A percentile compares a stretch with the other conserved stretches of the same genome.
Conservation (phyloP, 495 filamentous ascomycete genomes). For the Glonium stellatum region DNA sequence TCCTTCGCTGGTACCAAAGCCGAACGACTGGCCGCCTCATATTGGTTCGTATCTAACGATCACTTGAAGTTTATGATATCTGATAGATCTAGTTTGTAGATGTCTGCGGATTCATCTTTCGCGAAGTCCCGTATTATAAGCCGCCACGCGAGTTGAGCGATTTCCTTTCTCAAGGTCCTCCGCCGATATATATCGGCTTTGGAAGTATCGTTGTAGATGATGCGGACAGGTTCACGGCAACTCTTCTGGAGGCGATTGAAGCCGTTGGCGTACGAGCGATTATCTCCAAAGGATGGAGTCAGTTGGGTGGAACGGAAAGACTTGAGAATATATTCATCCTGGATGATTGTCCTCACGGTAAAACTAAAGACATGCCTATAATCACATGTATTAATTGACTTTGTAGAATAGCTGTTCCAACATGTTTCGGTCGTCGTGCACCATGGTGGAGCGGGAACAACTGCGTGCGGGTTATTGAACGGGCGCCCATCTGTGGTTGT, state of each 20-base stretch:
- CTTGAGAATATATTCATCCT: too few relatives aligned
- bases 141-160: slow-evolving; percentile 54
- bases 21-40: slow-evolving; percentile 54
- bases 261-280: slow-evolving; percentile 85
- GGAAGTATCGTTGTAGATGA: slow-evolving; percentile 91
- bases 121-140: too few relatives aligned
- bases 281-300: slow-evolving; percentile 77
- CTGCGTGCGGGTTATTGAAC: slow-evolving; percentile 61
- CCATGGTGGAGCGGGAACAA: slow-evolving; percentile 78
- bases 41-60: too few relatives aligned
- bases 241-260: slow-evolving; percentile 83
- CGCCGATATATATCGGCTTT: slow-evolving; percentile 91
- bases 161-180: slow-evolving; percentile 60
- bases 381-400: neutral
- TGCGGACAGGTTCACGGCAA: slow-evolving; percentile 72
- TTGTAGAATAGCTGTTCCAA: slow-evolving; percentile 66
- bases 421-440: slow-evolving; percentile 71
- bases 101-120: too few relatives aligned
- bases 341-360: too few relatives aligned
- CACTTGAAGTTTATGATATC: too few relatives aligned
- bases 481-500: slow-evolving; percentile 69
- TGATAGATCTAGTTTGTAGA: too few relatives aligned
- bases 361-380: too few relatives aligned
- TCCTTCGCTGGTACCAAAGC: slow-evolving; percentile 73
- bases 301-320: slow-evolving; percentile 53